Evolutionary conservation across 441 rosid genomes (phyloP).

Genomic region (Erodium moschatum): DNA sequence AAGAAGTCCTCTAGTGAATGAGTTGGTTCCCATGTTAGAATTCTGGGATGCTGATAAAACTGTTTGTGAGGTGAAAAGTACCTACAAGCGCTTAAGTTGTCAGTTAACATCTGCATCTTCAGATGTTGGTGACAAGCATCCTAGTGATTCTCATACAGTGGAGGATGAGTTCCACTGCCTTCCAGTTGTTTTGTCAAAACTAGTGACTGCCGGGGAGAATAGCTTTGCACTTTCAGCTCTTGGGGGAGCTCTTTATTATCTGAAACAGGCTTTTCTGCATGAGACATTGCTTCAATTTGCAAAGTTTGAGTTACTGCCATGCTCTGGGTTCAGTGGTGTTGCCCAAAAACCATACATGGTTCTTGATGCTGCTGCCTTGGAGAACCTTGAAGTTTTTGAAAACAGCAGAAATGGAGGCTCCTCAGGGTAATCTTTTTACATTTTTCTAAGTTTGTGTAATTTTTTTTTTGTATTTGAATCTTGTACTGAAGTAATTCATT

Average conservation of each 20-base stretch:
- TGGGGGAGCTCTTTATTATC: conserved; percentile 88
- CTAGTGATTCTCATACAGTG: conserved; percentile 23
- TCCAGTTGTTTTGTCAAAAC: conserved; percentile 50
- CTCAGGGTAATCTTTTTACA: conserved; percentile 51
- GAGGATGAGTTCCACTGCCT: conserved; percentile 34
- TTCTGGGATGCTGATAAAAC: conserved; percentile 97
- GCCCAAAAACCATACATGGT: conserved; percentile 69
- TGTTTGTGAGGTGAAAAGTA: conserved; percentile 42
- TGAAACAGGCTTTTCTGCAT: conserved; percentile 80
- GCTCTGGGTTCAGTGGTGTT: conserved; percentile 45
- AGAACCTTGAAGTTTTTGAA: conserved; percentile 97
- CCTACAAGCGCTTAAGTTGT: conserved; percentile 38
- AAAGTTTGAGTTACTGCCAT: conserved; percentile 77
- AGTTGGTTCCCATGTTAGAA: conserved; percentile 57
- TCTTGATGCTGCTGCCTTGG: conserved; percentile 95
- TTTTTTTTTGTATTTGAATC: conserved; percentile 13
- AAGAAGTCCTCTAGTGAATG: conserved; percentile 77
- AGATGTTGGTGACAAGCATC: conserved; percentile 24
- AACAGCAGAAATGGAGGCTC: conserved; percentile 75
- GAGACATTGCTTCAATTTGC: conserved; percentile 87
- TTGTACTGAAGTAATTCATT: conserved; percentile 21
- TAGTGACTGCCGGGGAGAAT: conserved; percentile 48
- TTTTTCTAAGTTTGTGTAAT: conserved; percentile 13
- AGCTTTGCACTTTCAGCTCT: conserved; percentile 85
- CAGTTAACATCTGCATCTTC: conserved; percentile 35